phyloP scores from a whole-genome alignment of 1,284 basidiomycete genomes.

The Fomitopsis palustris region DNA sequence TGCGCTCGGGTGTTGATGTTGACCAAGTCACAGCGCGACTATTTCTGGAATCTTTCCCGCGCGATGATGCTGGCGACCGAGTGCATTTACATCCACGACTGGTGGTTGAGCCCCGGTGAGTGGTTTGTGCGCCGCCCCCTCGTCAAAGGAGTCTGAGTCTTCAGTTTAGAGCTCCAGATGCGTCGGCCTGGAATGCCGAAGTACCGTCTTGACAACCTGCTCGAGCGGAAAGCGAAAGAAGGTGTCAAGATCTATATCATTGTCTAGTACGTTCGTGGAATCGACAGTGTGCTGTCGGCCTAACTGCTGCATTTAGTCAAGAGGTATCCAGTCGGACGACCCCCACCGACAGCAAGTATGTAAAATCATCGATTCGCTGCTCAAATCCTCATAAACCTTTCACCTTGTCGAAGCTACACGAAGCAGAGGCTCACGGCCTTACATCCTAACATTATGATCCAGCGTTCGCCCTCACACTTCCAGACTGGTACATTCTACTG shows the following conservation, averaged over 20 bases:
- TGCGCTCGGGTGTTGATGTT: background rate
- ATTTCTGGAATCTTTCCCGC: constrained; percentile 96
- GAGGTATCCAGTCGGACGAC: constrained; percentile 98
- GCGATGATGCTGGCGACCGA: constrained; percentile 91
- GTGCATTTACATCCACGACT: constrained; percentile 90
- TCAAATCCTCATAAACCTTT: constrained; percentile 14
- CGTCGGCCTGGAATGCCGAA: constrained; percentile 81
- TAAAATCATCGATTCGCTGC: constrained; percentile 4
- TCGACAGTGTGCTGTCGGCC: background rate
- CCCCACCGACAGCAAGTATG: constrained; percentile 85
- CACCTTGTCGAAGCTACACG: constrained; percentile 68
- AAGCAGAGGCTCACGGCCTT: constrained; percentile 86
- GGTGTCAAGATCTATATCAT: constrained; percentile 98
- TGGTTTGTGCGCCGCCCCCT: background rate
- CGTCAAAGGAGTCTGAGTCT: background rate
- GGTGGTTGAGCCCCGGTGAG: constrained; percentile 88
- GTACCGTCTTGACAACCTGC: constrained; percentile 85
- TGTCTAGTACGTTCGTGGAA: constrained; percentile 64
- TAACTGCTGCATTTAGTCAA: constrained; percentile 49
- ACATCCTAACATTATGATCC: constrained; percentile 94
- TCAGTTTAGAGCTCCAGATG: constrained; percentile 68
- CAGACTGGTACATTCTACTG: constrained; percentile 98
- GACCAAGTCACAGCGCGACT: constrained; percentile 65
- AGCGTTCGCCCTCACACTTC: constrained; percentile 96
- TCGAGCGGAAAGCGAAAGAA: constrained; percentile 92